Conservation (phyloP, 176 grass and related monocot genomes). For the Poa pratensis region DNA sequence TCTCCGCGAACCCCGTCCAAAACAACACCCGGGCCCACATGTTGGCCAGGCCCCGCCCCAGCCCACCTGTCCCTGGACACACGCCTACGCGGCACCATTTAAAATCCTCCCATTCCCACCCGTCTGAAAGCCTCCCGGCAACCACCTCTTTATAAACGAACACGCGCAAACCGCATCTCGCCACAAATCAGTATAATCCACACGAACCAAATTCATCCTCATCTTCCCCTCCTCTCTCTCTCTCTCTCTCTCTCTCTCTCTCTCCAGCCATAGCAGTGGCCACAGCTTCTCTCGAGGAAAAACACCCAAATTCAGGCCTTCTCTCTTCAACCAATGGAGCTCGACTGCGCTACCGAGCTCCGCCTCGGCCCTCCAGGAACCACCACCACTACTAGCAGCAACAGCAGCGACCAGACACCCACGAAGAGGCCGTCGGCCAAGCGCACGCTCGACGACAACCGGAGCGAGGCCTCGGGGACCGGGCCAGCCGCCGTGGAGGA, state of each 20-base stretch:
- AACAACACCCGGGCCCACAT: slow-evolving; percentile 27
- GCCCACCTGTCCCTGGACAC: slow-evolving; percentile 40
- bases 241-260: no score
- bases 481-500: background rate
- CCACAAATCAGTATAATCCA: background rate
- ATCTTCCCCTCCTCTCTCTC: background rate
- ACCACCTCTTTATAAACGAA: slow-evolving; percentile 33
- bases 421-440: slow-evolving; percentile 41
- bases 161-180: background rate
- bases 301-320: background rate
- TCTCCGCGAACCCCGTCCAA: slow-evolving; percentile 33
- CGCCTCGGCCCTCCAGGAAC: slow-evolving; percentile 71
- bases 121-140: background rate
- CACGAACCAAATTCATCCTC: background rate
- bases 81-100: slow-evolving; percentile 42
- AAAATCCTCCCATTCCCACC: background rate
- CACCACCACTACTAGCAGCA: background rate
- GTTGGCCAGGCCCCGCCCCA: slow-evolving; percentile 42
- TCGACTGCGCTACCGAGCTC: slow-evolving; percentile 76
- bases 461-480: slow-evolving; percentile 40
- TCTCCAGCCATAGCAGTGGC: no score
- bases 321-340: slow-evolving; percentile 30
- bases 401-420: background rate
- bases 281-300: background rate
- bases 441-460: slow-evolving; percentile 42